Evolutionary conservation across 805 yeast genomes (phyloP).

Genomic region (Monosporozyma yasuniensis): DNA sequence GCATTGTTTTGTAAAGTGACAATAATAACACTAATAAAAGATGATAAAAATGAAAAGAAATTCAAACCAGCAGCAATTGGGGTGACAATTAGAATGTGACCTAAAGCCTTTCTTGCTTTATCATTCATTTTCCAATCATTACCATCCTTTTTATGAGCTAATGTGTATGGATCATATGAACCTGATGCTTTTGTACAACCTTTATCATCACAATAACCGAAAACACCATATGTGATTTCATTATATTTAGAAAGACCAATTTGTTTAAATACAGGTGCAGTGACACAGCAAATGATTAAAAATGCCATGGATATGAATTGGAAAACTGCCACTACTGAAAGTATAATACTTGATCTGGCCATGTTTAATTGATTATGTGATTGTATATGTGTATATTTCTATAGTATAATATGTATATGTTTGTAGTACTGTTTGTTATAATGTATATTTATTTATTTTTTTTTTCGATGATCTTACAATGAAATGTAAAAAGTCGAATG

Average conservation of each 20-base stretch:
- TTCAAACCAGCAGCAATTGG: constrained; percentile 64
- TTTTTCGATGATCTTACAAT: background rate
- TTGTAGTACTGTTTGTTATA: background rate
- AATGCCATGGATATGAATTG: constrained; percentile 51
- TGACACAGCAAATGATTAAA: constrained; percentile 49
- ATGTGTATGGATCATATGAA: constrained; percentile 34
- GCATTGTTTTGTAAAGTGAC: constrained; percentile 15
- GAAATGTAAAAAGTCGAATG: background rate
- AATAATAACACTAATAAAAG: constrained; percentile 30
- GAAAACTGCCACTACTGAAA: constrained; percentile 36
- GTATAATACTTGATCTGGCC: constrained; percentile 13
- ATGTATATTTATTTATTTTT: background rate
- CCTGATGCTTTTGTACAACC: constrained; percentile 40
- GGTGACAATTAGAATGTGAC: constrained; percentile 46
- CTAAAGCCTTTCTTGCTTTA: constrained; percentile 42
- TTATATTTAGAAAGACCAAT: constrained; percentile 43
- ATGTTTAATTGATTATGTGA: background rate
- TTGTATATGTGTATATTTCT: background rate
- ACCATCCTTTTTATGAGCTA: constrained; percentile 20
- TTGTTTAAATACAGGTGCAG: constrained; percentile 47
- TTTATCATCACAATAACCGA: constrained; percentile 49
- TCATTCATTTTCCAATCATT: constrained; percentile 43
- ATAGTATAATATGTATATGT: background rate
- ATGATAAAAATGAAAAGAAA: constrained; percentile 36
- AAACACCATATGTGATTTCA: constrained; percentile 46